These are phyloP conservation scores for Tricholoma flavovirens DNA, from an alignment of 768 basidiomycete species.

Conservation along the genomic window DNA sequence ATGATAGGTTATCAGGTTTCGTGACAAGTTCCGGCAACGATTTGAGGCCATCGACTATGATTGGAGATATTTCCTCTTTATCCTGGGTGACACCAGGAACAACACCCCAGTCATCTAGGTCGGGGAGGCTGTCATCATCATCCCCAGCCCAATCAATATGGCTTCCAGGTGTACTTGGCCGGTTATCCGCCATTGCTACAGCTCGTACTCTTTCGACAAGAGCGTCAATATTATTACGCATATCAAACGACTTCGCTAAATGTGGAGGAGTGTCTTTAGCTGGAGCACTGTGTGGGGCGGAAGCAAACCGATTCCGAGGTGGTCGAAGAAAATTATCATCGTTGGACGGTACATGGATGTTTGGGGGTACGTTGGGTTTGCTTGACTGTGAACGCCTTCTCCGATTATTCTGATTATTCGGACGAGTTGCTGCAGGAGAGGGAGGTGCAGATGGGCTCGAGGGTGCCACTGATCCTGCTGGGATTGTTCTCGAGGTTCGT, in stretches of 20 bases:
- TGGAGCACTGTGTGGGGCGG: slow-evolving; percentile 33
- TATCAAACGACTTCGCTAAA: slow-evolving; percentile 37
- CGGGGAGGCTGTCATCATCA: slow-evolving; percentile 77
- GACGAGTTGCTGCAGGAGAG: slow-evolving; percentile 29
- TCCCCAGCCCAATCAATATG: slow-evolving; percentile 90
- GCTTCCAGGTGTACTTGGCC: slow-evolving; percentile 66
- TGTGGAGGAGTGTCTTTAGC: slow-evolving; percentile 61
- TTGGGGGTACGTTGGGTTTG: slow-evolving; percentile 22
- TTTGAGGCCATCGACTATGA: slow-evolving; percentile 56
- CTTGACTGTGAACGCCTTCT: slow-evolving; percentile 44
- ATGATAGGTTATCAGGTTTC: slow-evolving; percentile 15
- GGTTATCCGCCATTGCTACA: slow-evolving; percentile 61
- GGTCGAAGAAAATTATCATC: slow-evolving; percentile 30
- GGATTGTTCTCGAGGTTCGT: slow-evolving; percentile 27
- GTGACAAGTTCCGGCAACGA: slow-evolving; percentile 47
- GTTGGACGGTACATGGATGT: slow-evolving; percentile 27
- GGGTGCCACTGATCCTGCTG: slow-evolving; percentile 21
- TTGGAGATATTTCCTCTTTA: slow-evolving; percentile 55
- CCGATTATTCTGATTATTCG: slow-evolving; percentile 42
- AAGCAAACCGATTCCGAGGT: slow-evolving; percentile 22
- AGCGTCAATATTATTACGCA: slow-evolving; percentile 65
- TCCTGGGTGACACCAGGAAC: slow-evolving; percentile 31
- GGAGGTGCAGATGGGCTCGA: slow-evolving; percentile 12
- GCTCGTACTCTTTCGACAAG: slow-evolving; percentile 73
- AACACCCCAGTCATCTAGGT: slow-evolving; percentile 83